phyloP scores from a whole-genome alignment of 257 asterid species.

The Solanum medicagineum region DNA sequence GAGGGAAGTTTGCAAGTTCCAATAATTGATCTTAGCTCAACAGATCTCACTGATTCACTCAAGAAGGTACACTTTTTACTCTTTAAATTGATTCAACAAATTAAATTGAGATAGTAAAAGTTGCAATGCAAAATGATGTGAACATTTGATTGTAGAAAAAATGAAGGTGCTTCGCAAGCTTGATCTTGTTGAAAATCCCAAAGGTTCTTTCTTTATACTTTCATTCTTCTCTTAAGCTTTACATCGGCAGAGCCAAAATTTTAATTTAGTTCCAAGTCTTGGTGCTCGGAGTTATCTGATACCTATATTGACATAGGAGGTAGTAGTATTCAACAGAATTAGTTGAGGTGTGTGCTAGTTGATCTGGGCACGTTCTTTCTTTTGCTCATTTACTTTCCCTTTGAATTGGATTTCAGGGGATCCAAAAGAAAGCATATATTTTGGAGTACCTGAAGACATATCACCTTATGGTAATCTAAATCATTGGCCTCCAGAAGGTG shows the following conservation, averaged over 20 bases:
- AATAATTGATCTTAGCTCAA: neutral
- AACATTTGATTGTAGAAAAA: slow-evolving; percentile 17
- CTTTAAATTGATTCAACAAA: neutral
- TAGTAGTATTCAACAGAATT: neutral
- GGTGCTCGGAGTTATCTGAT: rapidly evolving
- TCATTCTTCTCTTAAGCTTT: neutral
- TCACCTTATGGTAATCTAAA: slow-evolving; percentile 10
- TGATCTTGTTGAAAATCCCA: slow-evolving; percentile 18
- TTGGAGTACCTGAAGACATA: slow-evolving; percentile 34
- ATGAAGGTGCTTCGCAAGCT: slow-evolving; percentile 25
- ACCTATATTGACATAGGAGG: neutral
- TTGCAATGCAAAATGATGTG: neutral
- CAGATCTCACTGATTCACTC: neutral
- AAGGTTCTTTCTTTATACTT: slow-evolving; percentile 9
- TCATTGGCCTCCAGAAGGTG: slow-evolving; percentile 54
- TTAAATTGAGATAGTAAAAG: neutral
- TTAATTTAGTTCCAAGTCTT: neutral
- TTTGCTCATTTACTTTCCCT: neutral
- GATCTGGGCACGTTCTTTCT: neutral
- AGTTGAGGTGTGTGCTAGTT: rapidly evolving
- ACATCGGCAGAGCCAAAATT: neutral
- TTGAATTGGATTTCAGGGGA: slow-evolving; percentile 24
- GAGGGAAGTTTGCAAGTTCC: neutral
- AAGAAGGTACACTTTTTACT: neutral
- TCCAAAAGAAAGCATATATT: slow-evolving; percentile 36